phyloP scores from a whole-genome alignment of 1,284 basidiomycete species.

The Boletellus sp. region DNA sequence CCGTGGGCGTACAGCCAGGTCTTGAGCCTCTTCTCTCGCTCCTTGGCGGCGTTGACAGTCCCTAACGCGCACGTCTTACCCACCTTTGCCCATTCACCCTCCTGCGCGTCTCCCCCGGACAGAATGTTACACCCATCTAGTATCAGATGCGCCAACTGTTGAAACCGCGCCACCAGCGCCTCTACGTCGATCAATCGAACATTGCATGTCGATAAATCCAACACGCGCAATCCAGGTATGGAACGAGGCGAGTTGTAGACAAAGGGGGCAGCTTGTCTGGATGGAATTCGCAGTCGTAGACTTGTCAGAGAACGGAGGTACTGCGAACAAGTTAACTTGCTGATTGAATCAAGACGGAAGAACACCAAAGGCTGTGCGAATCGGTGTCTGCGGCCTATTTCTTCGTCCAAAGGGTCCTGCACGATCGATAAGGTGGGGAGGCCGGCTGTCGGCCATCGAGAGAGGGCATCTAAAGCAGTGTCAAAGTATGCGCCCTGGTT shows the following conservation, averaged over 20 bases:
- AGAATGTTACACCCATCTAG: constrained; percentile 52
- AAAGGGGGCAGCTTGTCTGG: constrained; percentile 47
- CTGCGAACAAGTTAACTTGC: constrained; percentile 45
- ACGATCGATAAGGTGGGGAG: constrained; percentile 56
- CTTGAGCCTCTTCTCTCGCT: constrained; percentile 56
- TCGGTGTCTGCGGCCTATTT: constrained; percentile 29
- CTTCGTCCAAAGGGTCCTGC: constrained; percentile 55
- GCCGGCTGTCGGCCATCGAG: constrained; percentile 50
- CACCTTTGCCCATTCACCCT: constrained; percentile 52
- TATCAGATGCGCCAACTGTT: constrained; percentile 46
- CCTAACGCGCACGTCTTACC: constrained; percentile 54
- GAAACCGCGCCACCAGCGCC: constrained; percentile 44
- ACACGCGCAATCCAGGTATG: constrained; percentile 41
- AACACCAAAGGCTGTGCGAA: constrained; percentile 78
- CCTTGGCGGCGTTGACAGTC: constrained; percentile 49
- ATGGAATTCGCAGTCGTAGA: constrained; percentile 58
- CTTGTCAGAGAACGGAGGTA: constrained; percentile 40
- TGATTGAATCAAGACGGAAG: constrained; percentile 54
- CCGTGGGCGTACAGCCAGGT: constrained; percentile 42
- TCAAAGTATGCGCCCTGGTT: constrained; percentile 70
- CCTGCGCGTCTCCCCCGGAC: constrained; percentile 34
- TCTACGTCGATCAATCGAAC: constrained; percentile 49
- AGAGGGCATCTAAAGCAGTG: constrained; percentile 48
- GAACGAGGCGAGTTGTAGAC: constrained; percentile 35
- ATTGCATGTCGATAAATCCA: constrained; percentile 61